A percentile compares a stretch with the other conserved stretches of the same genome.
Evolutionary conservation across 2,329 filamentous ascomycete species (phyloP).

Genomic region (Emericellopsis cladophorae): DNA sequence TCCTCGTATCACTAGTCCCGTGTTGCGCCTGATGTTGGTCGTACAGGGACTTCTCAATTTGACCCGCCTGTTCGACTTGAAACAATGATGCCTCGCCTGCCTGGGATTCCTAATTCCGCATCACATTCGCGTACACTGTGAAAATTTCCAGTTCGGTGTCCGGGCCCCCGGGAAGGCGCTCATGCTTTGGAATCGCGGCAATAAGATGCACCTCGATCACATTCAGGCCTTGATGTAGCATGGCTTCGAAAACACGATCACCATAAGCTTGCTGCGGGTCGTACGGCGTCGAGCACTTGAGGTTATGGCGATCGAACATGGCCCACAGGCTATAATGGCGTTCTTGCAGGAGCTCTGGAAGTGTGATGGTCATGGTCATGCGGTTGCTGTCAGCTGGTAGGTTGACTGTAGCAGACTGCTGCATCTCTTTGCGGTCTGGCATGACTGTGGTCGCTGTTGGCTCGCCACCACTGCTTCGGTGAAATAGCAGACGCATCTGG

Average conservation of each 20-base stretch:
- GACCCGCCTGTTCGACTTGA: neutral
- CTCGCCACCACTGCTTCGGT: constrained; percentile 51
- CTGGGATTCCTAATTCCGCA: constrained; percentile 25
- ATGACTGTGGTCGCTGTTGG: constrained; percentile 52
- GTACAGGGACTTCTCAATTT: no score
- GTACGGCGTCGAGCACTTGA: constrained; percentile 32
- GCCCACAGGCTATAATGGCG: constrained; percentile 71
- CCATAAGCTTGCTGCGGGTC: constrained; percentile 42
- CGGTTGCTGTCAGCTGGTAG: constrained; percentile 56
- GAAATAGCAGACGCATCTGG: constrained; percentile 52
- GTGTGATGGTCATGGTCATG: constrained; percentile 55
- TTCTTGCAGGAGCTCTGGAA: constrained; percentile 48
- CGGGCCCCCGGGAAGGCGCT: constrained; percentile 42
- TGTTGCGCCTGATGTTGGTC: no score
- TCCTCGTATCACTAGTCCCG: no score
- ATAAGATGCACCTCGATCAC: constrained; percentile 68
- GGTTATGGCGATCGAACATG: constrained; percentile 51
- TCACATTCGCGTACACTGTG: constrained; percentile 61
- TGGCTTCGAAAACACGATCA: constrained; percentile 63
- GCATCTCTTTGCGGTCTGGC: constrained; percentile 51
- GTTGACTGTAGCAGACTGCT: constrained; percentile 62
- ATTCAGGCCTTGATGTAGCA: constrained; percentile 61
- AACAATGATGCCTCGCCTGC: neutral
- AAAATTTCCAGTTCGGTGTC: constrained; percentile 69
- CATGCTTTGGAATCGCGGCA: constrained; percentile 51